A percentile compares a stretch with the other conserved stretches of the same genome.
Evolutionary conservation across 179 eudicot species (phyloP).

Genomic region (Kewa caespitosa): DNA sequence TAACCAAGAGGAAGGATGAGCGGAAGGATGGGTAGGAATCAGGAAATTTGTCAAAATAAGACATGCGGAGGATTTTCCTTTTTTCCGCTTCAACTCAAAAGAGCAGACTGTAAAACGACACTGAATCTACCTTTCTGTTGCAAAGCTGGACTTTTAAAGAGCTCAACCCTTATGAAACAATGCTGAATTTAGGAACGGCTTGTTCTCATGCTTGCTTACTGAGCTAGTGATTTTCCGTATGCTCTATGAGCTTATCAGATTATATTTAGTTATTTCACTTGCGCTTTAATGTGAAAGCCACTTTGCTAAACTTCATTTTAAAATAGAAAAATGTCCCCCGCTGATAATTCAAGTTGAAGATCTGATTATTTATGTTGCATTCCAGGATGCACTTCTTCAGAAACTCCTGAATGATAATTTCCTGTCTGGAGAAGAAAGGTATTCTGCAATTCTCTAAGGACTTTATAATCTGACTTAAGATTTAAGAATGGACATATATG

Average conservation of each 20-base stretch:
- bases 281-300: neutral
- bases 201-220: neutral
- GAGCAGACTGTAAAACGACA: neutral
- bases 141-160: neutral
- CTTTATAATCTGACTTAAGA: neutral
- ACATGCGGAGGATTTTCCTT: neutral
- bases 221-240: neutral
- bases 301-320: neutral
- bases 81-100: too few species aligned
- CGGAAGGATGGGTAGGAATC: too few species aligned
- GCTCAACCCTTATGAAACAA: neutral
- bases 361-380: slow-evolving; percentile 20
- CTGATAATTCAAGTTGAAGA: neutral
- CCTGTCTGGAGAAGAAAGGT: slow-evolving; percentile 84
- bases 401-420: slow-evolving; percentile 60
- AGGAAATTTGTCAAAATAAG: too few species aligned
- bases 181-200: neutral
- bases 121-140: neutral
- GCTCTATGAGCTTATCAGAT: neutral
- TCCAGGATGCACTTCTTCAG: slow-evolving; percentile 89
- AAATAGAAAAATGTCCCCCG: neutral
- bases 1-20: too few species aligned
- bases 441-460: neutral
- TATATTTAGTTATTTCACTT: neutral
- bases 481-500: neutral